Evolutionary conservation across 139 green algal genomes (phyloP).

Genomic region (Auxenochlorella protothecoides): DNA sequence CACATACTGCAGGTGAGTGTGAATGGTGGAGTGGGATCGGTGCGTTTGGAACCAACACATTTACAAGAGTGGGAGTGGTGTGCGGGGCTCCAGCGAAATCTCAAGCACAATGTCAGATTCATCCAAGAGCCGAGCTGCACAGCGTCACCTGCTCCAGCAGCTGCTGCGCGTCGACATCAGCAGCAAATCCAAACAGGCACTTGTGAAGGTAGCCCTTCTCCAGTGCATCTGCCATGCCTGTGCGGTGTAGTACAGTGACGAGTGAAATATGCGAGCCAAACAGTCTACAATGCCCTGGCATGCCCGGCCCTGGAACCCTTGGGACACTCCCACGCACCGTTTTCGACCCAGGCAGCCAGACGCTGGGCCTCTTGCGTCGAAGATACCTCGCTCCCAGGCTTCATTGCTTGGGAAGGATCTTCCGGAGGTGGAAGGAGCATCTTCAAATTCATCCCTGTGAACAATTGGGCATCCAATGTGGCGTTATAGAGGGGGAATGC

Average conservation of each 20-base stretch:
- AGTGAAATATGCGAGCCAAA: neutral
- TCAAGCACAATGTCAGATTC: neutral
- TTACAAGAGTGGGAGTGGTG: neutral
- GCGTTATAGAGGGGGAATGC: neutral
- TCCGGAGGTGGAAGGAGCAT: constrained; percentile 29
- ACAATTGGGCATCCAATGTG: neutral
- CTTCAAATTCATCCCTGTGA: constrained; percentile 56
- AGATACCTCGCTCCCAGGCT: neutral
- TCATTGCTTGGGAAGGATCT: neutral
- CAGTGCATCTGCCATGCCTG: constrained; percentile 58
- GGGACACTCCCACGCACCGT: constrained; percentile 11
- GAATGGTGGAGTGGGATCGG: neutral
- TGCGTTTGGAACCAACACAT: neutral
- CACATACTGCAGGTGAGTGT: constrained; percentile 54
- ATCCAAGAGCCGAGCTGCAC: neutral
- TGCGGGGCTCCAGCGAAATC: neutral
- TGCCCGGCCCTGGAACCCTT: neutral
- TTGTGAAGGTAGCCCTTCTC: constrained; percentile 55
- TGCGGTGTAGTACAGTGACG: neutral
- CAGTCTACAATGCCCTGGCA: neutral
- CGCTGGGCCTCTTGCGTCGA: constrained; percentile 28
- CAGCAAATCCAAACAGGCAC: constrained; percentile 62
- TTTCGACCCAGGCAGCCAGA: constrained; percentile 59
- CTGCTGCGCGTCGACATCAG: constrained; percentile 40
- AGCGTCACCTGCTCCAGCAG: constrained; percentile 56